Evolutionary conservation across 345 rosid genomes (phyloP), one percentile per base, ranked within the genome.

Genomic region (Gossypium anomalum): DNA sequence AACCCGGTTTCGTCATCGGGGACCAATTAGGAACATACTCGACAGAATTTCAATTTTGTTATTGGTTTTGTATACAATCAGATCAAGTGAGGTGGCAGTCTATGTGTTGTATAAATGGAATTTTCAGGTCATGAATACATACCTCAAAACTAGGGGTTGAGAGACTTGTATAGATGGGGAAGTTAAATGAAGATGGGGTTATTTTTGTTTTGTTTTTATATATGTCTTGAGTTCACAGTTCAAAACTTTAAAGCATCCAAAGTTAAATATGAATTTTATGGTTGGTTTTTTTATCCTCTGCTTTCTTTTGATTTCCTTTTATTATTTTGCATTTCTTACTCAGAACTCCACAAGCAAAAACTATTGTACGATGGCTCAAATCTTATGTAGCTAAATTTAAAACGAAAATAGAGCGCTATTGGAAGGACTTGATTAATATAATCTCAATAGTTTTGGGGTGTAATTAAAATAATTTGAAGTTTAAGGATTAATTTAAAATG

Each of bases 71-170:
- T 75, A 69, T 64, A 41, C 73, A 58, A 64, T 57, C 61, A 57
- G 29, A 14, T 19, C 56, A 59, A 79, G 78, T 75, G 60, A 76
- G 15, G 29, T 57, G 4, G 27, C 74, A 76, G 49, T 51, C 34
- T 3, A 75, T 73, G 76, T 67, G 74, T 71, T 49, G 70, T 81
- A 81, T 77, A 69, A 12, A 34, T 65, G 74, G 55, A 58, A 64
- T 79, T 81, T 79, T 81, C 65, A 78, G 72, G 60, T 78, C 65
- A 75, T 73, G 76, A 74, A 71, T 75, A 34, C 7, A 34, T 59
- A 15, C n/a, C 6, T 51, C 7, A 51, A 51, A 13, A 0, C n/a
- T 15, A 2, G n/a, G 48, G 74, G 64, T 52, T 41, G 45, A 38
- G 52, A 38, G 70, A 45, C 76, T 3, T 3, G 76, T 57, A 20